A percentile compares a stretch with the other conserved stretches of the same genome.
phyloP scores from a whole-genome alignment of 2,329 filamentous ascomycete species.

The Sclerotinia glacialis region DNA sequence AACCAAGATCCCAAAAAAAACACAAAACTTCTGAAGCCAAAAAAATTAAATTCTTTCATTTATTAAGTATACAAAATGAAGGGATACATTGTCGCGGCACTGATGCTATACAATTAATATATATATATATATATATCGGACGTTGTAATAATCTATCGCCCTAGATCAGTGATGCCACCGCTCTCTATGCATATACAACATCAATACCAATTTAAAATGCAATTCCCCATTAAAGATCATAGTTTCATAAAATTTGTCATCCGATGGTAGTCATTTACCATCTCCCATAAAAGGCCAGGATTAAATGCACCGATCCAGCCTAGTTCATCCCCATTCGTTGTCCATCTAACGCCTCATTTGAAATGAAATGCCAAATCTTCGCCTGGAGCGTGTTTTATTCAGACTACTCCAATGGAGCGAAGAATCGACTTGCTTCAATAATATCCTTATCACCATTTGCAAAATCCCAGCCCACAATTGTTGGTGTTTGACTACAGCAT shows the following conservation, averaged over 20 bases:
- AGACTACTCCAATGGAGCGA: constrained; percentile 57
- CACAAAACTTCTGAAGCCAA: background rate
- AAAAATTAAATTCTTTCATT: no score
- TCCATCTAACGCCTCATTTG: background rate
- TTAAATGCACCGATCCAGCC: background rate
- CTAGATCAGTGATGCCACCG: background rate
- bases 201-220: background rate
- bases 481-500: constrained; percentile 86
- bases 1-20: background rate
- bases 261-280: background rate
- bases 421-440: constrained; percentile 74
- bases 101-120: background rate
- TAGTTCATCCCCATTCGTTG: background rate
- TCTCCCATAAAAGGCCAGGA: background rate
- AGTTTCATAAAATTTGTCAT: constrained; percentile 1
- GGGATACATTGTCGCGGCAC: no score
- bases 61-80: background rate
- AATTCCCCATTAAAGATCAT: background rate
- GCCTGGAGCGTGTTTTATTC: background rate
- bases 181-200: background rate
- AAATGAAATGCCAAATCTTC: background rate
- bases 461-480: constrained; percentile 98
- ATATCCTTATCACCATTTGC: constrained; percentile 81
- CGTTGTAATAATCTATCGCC: background rate
- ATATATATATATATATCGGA: background rate